Base-by-base conservation (phyloP, 139 green algal species). In the Volvox reticuliferus region DNA sequence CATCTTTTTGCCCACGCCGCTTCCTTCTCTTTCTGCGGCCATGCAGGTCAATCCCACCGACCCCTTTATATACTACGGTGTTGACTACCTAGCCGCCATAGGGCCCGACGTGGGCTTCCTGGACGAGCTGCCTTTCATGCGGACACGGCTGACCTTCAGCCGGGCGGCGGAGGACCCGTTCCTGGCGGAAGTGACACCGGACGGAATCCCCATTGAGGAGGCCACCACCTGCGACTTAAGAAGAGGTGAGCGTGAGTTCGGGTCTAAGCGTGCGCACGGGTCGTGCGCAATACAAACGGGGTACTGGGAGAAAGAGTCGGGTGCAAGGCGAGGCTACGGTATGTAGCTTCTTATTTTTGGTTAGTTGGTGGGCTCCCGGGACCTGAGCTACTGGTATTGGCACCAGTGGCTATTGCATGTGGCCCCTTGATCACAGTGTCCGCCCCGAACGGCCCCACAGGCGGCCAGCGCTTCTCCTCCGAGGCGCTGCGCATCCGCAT, bases 151-250 rank as follows among this genome's bases (percentile, higher is more conserved):
- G 26, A 28, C 88, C 20, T 80, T 79, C 19, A 37, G 69, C 50
- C 36, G 22, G 17, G 92, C 94, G 28, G 89, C 86, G 37, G 69
- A 92, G 22, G 94, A 96, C 82, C 90, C 90, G 1, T 94, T 96
- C 86, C 78, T 96, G 35, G 65, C 81, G 21, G 91, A 95, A 67
- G 33, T 96, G 22, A 96, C 94, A 19, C 92, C 94, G 30, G 94
- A 96, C 50, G 94, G 94, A 35, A 90, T 96, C 20, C 88, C 94
- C 36, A 92, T 96, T 21, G 94, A 96, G 88, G 91, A 93, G 71
- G 91, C 93, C 30, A 93, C 91, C 32, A 94, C 90, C 62, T 91
- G 82, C 77, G 94, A 95, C 68, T 76, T 94, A 36, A 61, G 93
- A 3, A 44, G 90, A 75, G 91, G 92, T 94, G 50, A 37, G 65